Base-by-base conservation (phyloP, 768 basidiomycete species). In the Xerocomus potaroensis region DNA sequence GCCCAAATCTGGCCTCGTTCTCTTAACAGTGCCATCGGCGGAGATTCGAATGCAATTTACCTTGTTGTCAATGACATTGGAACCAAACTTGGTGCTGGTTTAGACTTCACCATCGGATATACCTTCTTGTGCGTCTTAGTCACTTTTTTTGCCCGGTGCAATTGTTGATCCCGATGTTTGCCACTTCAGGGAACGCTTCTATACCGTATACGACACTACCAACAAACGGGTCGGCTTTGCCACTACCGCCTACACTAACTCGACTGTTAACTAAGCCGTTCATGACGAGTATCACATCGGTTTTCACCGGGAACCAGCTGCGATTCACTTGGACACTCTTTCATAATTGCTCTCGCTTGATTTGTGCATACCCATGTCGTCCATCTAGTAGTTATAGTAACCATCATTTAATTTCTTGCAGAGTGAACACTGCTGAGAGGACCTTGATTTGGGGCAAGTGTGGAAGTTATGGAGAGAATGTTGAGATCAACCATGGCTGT, bases 181-280 rank as follows among this genome's bases (percentile, higher is more conserved):
- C 19, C 3, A 33, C 5, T 10, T 12, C 10, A 47, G 45, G 18
- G 66, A 74, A 55, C 67, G 73, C 30, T 73, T 64, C 59, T 73
- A 72, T 49, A 63, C 63, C 45, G 32, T 34, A 29, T 46, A 9
- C 16, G 45, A 46, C 26, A 47, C 45, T 26, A 41, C 38, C 15
- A 40, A 47, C 56, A 48, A 43, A 22, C 67, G 49, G 8, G 57
- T 75, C 26, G 74, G 73, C 22, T 62, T 76, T 36, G 74, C 74
- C 3, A 66, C 53, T 29, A 73, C 72, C 1, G 15, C 49, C 1
- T 64, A 68, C 50, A 76, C 73, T 4, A 4, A 24, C 8, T 38
- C 23, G n/a, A 2, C 1, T 8, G 7, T n/a, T 10, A 38, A 38
- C 23, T 38, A 37, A 11, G 18, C 26, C 26, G 26, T n/a, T n/a